Conservation (phyloP, 2,329 filamentous ascomycete species). For the Xylariales sp. region DNA sequence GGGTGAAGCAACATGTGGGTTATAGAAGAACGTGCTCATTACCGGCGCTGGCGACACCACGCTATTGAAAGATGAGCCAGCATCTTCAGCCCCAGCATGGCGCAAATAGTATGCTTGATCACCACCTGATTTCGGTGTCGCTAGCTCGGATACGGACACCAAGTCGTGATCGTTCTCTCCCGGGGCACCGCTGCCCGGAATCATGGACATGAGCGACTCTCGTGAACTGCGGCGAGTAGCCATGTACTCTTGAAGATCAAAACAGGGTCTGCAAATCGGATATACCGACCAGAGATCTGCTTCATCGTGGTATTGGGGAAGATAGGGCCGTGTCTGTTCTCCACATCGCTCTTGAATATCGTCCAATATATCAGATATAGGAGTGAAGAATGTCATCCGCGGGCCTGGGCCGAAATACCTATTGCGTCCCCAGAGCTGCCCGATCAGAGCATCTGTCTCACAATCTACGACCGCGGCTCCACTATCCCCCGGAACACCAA, state of each 20-base stretch:
- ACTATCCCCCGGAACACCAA: slow-evolving; percentile 40
- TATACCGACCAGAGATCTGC: slow-evolving; percentile 35
- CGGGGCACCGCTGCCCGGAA: slow-evolving; percentile 24
- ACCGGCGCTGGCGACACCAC: slow-evolving; percentile 23
- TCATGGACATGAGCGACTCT: slow-evolving; percentile 38
- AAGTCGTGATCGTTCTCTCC: slow-evolving; percentile 34
- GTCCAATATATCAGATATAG: slow-evolving; percentile 38
- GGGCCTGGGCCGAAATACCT: slow-evolving; percentile 37
- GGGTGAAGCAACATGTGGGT: slow-evolving; percentile 25
- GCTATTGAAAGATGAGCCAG: slow-evolving; percentile 27
- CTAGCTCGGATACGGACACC: slow-evolving; percentile 37
- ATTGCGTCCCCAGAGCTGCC: slow-evolving; percentile 41
- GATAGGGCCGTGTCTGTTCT: slow-evolving; percentile 32
- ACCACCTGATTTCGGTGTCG: slow-evolving; percentile 30
- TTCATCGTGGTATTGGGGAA: slow-evolving; percentile 37
- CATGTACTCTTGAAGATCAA: slow-evolving; percentile 35
- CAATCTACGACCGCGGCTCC: slow-evolving; percentile 39
- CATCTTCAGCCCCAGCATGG: slow-evolving; percentile 30
- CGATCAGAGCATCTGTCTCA: slow-evolving; percentile 33
- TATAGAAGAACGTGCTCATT: slow-evolving; percentile 18
- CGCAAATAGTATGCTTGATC: slow-evolving; percentile 26
- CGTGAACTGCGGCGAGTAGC: slow-evolving; percentile 37
- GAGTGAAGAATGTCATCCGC: slow-evolving; percentile 38
- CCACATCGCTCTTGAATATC: slow-evolving; percentile 41
- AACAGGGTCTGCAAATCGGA: slow-evolving; percentile 36